These are phyloP conservation scores for Mycena indigotica DNA, from an alignment of 768 basidiomycete genomes.

Conservation along the genomic window DNA sequence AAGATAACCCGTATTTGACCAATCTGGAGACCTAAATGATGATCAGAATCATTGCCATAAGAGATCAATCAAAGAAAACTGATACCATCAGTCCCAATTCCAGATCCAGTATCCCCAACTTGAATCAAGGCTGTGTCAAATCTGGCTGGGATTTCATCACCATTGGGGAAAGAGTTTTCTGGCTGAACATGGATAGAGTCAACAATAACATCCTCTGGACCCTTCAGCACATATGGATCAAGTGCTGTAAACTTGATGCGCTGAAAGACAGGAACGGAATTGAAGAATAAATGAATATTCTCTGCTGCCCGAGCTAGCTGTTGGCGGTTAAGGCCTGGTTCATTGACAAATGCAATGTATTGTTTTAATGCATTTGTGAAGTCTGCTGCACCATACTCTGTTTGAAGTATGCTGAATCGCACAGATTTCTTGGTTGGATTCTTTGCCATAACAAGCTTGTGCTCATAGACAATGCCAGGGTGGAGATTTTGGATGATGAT, in stretches of 20 bases:
- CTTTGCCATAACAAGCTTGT: conserved; percentile 26
- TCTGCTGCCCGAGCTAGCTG: conserved; percentile 22
- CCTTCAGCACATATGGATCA: conserved; percentile 14
- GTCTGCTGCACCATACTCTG: conserved; percentile 30
- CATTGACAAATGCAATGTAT: conserved; percentile 25
- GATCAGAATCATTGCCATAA: too few relatives aligned
- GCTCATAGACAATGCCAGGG: conserved; percentile 14
- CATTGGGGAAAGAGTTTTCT: conserved; percentile 6
- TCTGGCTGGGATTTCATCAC: conserved; percentile 21
- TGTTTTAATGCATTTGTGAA: conserved; percentile 31
- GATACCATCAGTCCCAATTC: too few relatives aligned
- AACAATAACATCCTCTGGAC: conserved; percentile 23
- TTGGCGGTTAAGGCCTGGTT: conserved; percentile 18
- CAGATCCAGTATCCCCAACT: neutral
- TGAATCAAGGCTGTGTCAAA: conserved; percentile 36
- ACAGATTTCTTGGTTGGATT: conserved; percentile 29
- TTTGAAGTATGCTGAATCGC: conserved; percentile 17
- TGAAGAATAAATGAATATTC: conserved; percentile 25
- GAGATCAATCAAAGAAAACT: too few relatives aligned
- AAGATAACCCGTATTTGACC: conserved; percentile 26
- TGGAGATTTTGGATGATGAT: conserved; percentile 3
- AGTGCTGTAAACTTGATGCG: conserved; percentile 34
- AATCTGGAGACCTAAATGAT: neutral
- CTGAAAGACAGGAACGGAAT: conserved; percentile 34
- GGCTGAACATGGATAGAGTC: conserved; percentile 37